Evolutionary conservation across 2,329 filamentous ascomycete species (phyloP).

Genomic region (Aspergillus arachidicola): DNA sequence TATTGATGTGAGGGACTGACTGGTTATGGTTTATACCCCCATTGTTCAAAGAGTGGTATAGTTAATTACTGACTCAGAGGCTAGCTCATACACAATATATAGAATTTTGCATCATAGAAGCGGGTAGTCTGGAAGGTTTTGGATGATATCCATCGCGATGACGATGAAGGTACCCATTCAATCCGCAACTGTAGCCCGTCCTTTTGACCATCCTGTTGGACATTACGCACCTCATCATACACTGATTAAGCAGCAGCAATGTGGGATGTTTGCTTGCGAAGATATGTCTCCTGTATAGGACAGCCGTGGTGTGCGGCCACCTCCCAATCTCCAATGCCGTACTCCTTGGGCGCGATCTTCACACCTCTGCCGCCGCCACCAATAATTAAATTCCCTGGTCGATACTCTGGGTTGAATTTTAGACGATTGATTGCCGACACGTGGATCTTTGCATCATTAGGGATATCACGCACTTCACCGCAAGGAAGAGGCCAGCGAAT

Average conservation of each 20-base stretch:
- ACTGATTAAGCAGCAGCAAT: neutral
- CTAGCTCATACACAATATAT: too few species aligned
- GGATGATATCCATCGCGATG: too few species aligned
- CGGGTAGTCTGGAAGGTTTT: accelerated
- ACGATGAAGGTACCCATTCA: too few species aligned
- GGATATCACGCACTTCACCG: constrained; percentile 79
- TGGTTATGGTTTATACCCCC: too few species aligned
- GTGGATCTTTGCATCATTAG: constrained; percentile 69
- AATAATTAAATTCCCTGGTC: constrained; percentile 78
- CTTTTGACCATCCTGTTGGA: neutral
- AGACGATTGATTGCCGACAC: constrained; percentile 74
- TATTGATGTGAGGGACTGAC: too few species aligned
- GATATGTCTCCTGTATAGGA: neutral
- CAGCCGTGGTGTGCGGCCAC: neutral
- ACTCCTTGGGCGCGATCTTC: neutral
- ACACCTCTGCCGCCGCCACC: constrained; percentile 76
- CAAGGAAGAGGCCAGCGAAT: constrained; percentile 79
- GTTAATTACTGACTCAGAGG: too few species aligned
- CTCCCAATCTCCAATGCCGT: neutral
- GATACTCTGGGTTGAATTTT: constrained; percentile 63
- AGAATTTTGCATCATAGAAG: too few species aligned
- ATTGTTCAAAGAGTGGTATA: too few species aligned
- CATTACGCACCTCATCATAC: neutral
- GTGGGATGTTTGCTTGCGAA: neutral
- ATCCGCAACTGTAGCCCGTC: too few species aligned